Percentiles rank a stretch among this genome's conserved stretches.
Conservation (phyloP, 305 asterid species). For the Fraxinus dipetala region DNA sequence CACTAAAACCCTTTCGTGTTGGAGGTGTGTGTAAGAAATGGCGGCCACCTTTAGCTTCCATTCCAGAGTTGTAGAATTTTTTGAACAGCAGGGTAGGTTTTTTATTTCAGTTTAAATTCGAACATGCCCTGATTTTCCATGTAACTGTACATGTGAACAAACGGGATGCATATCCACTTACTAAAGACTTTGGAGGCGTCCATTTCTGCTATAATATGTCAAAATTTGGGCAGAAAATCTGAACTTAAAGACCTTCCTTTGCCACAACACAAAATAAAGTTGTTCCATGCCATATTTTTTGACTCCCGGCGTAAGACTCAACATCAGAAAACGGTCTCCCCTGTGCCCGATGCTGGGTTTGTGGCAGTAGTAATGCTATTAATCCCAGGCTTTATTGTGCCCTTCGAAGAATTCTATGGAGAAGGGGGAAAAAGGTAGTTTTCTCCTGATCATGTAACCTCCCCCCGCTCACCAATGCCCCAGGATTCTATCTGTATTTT, state of each 20-base stretch:
- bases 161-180: neutral
- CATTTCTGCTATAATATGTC: neutral
- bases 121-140: neutral
- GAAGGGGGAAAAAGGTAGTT: neutral
- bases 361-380: neutral
- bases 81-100: neutral
- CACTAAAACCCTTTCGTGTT: neutral
- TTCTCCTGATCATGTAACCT: neutral
- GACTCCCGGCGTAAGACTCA: neutral
- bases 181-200: neutral
- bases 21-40: conserved; percentile 21
- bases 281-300: neutral
- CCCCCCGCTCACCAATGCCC: neutral
- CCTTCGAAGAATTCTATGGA: neutral
- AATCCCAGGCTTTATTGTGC: neutral
- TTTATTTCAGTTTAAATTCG: neutral
- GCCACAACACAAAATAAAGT: neutral
- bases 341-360: neutral
- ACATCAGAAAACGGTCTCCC: neutral
- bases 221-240: neutral
- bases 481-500: neutral
- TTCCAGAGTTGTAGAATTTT: conserved; percentile 27
- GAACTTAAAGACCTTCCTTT: neutral
- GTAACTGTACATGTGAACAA: neutral
- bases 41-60: conserved; percentile 31